phyloP scores from a whole-genome alignment of 805 yeast species.

The Yarrowia sp. region DNA sequence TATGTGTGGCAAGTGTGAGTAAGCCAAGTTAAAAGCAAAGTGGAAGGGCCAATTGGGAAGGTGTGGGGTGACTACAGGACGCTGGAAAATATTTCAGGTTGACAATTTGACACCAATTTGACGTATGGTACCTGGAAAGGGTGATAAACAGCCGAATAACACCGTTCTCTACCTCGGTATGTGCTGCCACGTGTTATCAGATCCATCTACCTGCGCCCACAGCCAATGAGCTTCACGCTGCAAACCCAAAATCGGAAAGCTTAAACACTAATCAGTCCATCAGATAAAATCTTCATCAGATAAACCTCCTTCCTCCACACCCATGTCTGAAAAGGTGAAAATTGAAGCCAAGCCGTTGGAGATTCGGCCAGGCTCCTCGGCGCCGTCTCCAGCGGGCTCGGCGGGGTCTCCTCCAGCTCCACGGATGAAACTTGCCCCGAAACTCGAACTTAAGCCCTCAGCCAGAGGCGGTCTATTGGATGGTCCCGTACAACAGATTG shows the following conservation, averaged over 20 bases:
- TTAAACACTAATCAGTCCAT: neutral
- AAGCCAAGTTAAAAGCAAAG: neutral
- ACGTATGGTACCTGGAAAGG: no score
- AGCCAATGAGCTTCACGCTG: neutral
- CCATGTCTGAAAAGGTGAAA: conserved; percentile 22
- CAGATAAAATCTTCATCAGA: conserved; percentile 18
- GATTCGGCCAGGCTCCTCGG: neutral
- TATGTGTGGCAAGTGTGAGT: neutral
- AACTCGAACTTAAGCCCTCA: conserved; percentile 20
- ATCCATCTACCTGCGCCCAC: conserved; percentile 11
- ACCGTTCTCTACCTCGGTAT: neutral
- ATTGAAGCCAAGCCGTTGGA: conserved; percentile 19
- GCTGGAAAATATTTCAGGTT: no score
- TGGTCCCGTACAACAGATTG: conserved; percentile 31
- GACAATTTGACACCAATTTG: no score
- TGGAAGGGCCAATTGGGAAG: neutral
- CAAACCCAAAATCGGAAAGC: neutral
- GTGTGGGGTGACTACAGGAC: neutral
- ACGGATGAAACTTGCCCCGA: conserved; percentile 21
- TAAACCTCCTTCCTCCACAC: neutral
- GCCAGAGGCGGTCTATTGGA: conserved; percentile 17
- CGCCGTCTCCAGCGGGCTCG: conserved; percentile 1
- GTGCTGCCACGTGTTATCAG: conserved; percentile 13
- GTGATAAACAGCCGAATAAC: neutral
- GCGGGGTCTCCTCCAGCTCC: conserved; percentile 2